Percentiles rank a stretch among this genome's conserved stretches.
Evolutionary conservation across 164 flowering plant genomes (phyloP).

Genomic region (Annona squamosa): DNA sequence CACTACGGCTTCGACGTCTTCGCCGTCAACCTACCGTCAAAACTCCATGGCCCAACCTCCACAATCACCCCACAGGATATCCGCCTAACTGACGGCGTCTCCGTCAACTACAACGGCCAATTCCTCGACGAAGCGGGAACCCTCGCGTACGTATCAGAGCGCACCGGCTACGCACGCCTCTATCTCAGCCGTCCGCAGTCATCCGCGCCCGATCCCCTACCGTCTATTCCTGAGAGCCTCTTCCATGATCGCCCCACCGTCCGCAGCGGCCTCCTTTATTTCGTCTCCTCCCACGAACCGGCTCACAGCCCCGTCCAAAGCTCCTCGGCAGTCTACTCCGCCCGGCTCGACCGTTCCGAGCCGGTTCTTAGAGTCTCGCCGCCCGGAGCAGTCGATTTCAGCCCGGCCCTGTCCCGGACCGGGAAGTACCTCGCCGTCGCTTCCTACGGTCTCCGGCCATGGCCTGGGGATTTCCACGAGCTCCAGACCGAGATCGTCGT

Average conservation of each 20-base stretch:
- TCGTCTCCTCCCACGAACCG: slow-evolving; percentile 69
- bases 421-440: slow-evolving; percentile 75
- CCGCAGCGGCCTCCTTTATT: slow-evolving; percentile 35
- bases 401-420: slow-evolving; percentile 58
- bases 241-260: slow-evolving; percentile 73
- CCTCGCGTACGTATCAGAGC: slow-evolving; percentile 57
- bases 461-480: slow-evolving; percentile 75
- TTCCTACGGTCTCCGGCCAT: slow-evolving; percentile 58
- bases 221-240: slow-evolving; percentile 27
- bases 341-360: slow-evolving; percentile 9
- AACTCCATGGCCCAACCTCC: neutral
- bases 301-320: slow-evolving; percentile 40
- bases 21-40: slow-evolving; percentile 29
- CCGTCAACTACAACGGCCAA: slow-evolving; percentile 69
- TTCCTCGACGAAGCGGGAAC: slow-evolving; percentile 37
- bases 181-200: slow-evolving; percentile 22
- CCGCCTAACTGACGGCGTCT: slow-evolving; percentile 58
- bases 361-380: slow-evolving; percentile 40
- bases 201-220: slow-evolving; percentile 29
- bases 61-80: slow-evolving; percentile 14
- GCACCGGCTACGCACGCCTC: slow-evolving; percentile 47
- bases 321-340: slow-evolving; percentile 67
- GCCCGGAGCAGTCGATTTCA: slow-evolving; percentile 50
- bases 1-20: slow-evolving; percentile 77
- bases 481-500: slow-evolving; percentile 64